These are phyloP conservation scores for Dactylonectria estremocensis DNA, from an alignment of 2,329 filamentous ascomycete genomes.

Conservation along the genomic window DNA sequence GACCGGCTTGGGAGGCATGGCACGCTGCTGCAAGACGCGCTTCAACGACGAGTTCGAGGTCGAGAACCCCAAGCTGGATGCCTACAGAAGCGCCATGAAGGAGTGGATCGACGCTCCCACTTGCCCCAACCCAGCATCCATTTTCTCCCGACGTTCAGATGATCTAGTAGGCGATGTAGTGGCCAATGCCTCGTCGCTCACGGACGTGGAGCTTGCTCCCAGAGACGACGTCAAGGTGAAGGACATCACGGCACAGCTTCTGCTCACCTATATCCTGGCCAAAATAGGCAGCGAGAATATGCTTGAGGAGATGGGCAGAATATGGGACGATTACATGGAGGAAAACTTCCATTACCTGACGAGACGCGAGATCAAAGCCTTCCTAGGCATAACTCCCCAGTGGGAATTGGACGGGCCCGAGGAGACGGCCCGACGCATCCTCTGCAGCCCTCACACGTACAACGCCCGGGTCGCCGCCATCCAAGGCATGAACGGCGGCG, in stretches of 20 bases:
- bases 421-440: neutral
- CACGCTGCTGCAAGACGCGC: conserved; percentile 16
- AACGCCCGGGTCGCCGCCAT: conserved; percentile 10
- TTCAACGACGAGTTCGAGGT: conserved; percentile 16
- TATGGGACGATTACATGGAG: conserved; percentile 14
- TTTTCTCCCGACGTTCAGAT: neutral
- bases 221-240: conserved; percentile 7
- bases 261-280: conserved; percentile 13
- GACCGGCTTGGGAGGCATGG: neutral
- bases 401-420: conserved; percentile 12
- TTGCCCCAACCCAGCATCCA: conserved; percentile 15
- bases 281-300: conserved; percentile 17
- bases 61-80: conserved; percentile 19
- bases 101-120: conserved; percentile 1
- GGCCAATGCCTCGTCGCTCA: conserved; percentile 3
- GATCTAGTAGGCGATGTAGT: neutral
- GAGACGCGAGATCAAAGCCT: conserved; percentile 1
- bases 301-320: conserved; percentile 4
- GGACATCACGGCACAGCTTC: conserved; percentile 13
- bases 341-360: conserved; percentile 11
- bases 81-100: conserved; percentile 9
- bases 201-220: conserved; percentile 7
- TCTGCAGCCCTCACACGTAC: conserved; percentile 14
- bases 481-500: conserved; percentile 3
- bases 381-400: conserved; percentile 2